These are phyloP conservation scores for Ephemerocybe angulata DNA, from an alignment of 768 basidiomycete genomes.

Conservation along the genomic window DNA sequence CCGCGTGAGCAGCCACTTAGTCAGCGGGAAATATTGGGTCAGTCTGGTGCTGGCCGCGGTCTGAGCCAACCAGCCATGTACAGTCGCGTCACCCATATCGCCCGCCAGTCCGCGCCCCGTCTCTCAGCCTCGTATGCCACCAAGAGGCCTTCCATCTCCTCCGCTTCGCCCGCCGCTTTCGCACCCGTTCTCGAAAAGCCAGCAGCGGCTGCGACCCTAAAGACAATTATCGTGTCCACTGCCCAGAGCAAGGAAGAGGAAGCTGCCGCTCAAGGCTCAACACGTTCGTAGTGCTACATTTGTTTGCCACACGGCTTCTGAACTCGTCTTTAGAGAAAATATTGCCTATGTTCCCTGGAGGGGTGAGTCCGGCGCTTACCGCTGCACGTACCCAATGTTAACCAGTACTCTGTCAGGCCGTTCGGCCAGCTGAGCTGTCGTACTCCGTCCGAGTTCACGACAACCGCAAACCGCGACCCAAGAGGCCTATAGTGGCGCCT, in stretches of 20 bases:
- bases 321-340: background rate
- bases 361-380: conserved; percentile 4
- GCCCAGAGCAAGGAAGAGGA: no score
- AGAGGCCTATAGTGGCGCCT: conserved; percentile 50
- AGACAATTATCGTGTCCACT: no score
- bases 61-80: conserved; percentile 1
- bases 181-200: background rate
- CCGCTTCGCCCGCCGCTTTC: background rate
- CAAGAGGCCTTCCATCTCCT: background rate
- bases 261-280: no score
- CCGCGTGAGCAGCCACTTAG: background rate
- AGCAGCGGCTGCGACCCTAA: no score
- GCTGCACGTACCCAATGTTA: no score
- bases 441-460: conserved; percentile 22
- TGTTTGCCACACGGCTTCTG: no score
- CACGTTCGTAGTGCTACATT: no score
- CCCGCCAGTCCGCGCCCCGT: background rate
- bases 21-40: conserved; percentile 4
- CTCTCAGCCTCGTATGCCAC: background rate
- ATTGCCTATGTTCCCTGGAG: background rate
- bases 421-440: conserved; percentile 24
- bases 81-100: background rate
- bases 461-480: background rate
- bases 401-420: conserved; percentile 1
- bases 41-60: no score